Base-by-base conservation (phyloP, 108 stramenopile genomes). In the Epipyxis sp. region DNA sequence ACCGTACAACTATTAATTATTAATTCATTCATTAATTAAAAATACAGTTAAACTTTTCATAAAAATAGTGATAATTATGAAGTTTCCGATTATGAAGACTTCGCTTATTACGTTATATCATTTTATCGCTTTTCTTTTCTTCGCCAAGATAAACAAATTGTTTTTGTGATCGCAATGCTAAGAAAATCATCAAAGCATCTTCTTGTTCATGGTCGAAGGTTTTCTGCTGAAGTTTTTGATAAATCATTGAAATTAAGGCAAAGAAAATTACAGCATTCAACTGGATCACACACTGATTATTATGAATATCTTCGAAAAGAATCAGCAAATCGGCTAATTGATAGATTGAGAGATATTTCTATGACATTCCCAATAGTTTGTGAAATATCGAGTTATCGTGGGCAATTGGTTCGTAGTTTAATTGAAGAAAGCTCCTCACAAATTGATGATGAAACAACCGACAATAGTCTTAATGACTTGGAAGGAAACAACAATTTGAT, bases 341-440 rank as follows among this genome's bases (percentile, higher is more conserved):
- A 77, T 40, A 54, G 76, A 59, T 40, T 77, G 32, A 59, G 78
- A 80, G 85, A 84, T 40, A 86, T 84, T 25, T 80, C 41, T 41
- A 69, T 83, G 10, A 81, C 82, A 37, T 85, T 86, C 65, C 82
- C 84, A 1, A 35, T 59, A 16, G 86, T 84, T 40, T 79, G 85
- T 1, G 84, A 85, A 3, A 40, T 86, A 42, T 84, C 84, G 1
- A 69, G 82, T 50, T 79, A 85, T 80, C 16, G 30, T 35, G 34
- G 42, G 37, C 1, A 16, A 76, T 1, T 65, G 29, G 2, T 40
- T 0, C 0, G 25, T 65, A 6, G 39, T 25, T 39, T 2, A 1
- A 25, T 59, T 20, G 39, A 59, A 78, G 29, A 1, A 0, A 16
- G 32, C 13, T 13, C 54, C 0, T 39, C 41, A 0, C 40, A 20